Evolutionary conservation across 2,329 filamentous ascomycete species (phyloP), one percentile per base, ranked within the genome.

Genomic region (Penicillium sp.): DNA sequence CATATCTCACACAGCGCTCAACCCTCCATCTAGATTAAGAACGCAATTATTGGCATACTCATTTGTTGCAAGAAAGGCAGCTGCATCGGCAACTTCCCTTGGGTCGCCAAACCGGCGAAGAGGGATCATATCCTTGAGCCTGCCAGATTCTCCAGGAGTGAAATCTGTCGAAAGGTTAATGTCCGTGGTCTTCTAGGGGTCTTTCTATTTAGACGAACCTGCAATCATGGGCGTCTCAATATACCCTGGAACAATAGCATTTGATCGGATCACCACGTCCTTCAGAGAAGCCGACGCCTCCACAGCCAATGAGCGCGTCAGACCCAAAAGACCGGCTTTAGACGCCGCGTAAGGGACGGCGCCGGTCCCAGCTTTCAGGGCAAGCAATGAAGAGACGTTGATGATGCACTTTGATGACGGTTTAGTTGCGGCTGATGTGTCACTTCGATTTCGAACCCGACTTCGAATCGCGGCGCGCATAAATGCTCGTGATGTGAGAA

Each of bases 11-110:
- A 67, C 52, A 34, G 84, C 84, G 61, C 84, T 88, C 50, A 93
- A 62, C 1, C 88, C 88, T 11, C 88, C 88, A 62, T 94, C 88
- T 17, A 95, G 71, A 60, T 89, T 92, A 35, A 95, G 71, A 34
- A 89, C 74, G 60, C 85, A 92, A 50, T 93, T 93, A 61, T 90
- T 90, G 39, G 86, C 84, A 64, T 90, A 95, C 45, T 76, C 69
- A 61, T 92, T 94, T 31, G 74, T 73, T 18, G 78, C 82, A 11
- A 94, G 72, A 61, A 93, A 94, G 17, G 82, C 57, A 31, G 83
- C 85, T 37, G 87, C 86, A 55, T 89, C 80, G n/a, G 87, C 86
- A 20, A 93, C 77, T 60, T 94, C 87, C 16, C 76, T 71, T 6
- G 75, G 69, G 22, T 68, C 66, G 11, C 85, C 87, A 46, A 90